These are phyloP conservation scores for Pharus latifolius DNA, from an alignment of 176 grass and related monocot genomes.

Conservation along the genomic window DNA sequence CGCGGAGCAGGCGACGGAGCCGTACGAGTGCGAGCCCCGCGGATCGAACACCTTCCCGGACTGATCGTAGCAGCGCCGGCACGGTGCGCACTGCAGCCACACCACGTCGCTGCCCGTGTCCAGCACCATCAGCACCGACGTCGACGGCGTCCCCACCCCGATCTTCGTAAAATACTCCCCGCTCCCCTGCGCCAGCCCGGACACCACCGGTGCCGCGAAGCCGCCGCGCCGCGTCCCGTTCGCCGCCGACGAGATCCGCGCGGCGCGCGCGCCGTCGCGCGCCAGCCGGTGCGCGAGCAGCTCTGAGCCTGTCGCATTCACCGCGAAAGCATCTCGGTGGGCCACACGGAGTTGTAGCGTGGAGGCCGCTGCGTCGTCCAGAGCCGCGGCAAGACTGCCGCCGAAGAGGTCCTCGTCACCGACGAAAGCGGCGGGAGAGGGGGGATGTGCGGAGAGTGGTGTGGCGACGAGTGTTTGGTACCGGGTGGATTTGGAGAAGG, in stretches of 20 bases:
- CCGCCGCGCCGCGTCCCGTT: conserved; percentile 8
- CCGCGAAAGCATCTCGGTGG: conserved; percentile 42
- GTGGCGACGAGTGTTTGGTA: conserved; percentile 32
- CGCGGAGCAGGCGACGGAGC: conserved; percentile 41
- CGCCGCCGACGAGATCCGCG: conserved; percentile 6
- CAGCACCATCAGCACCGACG: conserved; percentile 68
- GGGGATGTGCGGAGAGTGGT: conserved; percentile 17
- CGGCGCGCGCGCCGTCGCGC: conserved; percentile 21
- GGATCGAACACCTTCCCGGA: conserved; percentile 68
- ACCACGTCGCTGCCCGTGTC: conserved; percentile 92
- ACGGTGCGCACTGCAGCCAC: conserved; percentile 86
- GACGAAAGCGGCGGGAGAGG: background rate
- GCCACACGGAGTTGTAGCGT: conserved; percentile 21
- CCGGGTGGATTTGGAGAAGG: background rate
- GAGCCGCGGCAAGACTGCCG: background rate
- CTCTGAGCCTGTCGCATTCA: conserved; percentile 16
- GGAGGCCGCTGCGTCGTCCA: background rate
- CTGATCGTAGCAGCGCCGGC: conserved; percentile 82
- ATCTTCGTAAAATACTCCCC: conserved; percentile 92
- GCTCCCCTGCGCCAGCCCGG: conserved; percentile 78
- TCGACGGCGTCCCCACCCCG: conserved; percentile 70
- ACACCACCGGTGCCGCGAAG: conserved; percentile 54
- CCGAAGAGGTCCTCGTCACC: background rate
- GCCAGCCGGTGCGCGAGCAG: conserved; percentile 36
- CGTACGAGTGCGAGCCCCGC: conserved; percentile 57